A percentile compares a stretch with the other conserved stretches of the same genome.
These are phyloP conservation scores for Ananas comosus DNA, from an alignment of 176 grass and related monocot genomes.

Conservation along the genomic window DNA sequence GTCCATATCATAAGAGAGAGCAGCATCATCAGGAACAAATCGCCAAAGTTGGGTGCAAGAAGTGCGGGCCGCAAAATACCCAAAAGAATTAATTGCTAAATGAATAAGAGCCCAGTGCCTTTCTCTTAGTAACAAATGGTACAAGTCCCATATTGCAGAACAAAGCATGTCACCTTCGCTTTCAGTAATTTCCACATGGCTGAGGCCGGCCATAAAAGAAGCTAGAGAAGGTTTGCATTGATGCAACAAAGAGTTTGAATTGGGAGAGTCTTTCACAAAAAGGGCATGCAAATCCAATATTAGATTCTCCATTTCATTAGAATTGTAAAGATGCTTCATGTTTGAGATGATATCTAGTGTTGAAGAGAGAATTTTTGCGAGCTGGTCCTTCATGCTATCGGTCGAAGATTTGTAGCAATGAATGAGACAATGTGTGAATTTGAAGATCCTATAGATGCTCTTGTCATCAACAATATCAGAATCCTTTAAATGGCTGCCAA, in stretches of 20 bases:
- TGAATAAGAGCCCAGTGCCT: slow-evolving; percentile 71
- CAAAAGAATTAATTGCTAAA: slow-evolving; percentile 60
- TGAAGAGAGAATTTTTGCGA: slow-evolving; percentile 53
- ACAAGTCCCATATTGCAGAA: slow-evolving; percentile 57
- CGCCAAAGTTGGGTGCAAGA: slow-evolving; percentile 78
- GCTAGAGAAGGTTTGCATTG: slow-evolving; percentile 62
- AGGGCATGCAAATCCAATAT: slow-evolving; percentile 43
- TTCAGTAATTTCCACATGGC: slow-evolving; percentile 59
- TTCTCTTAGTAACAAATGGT: slow-evolving; percentile 66
- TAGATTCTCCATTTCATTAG: slow-evolving; percentile 55
- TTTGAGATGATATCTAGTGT: slow-evolving; percentile 64
- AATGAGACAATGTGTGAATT: slow-evolving; percentile 52
- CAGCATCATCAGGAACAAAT: slow-evolving; percentile 63
- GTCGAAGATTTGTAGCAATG: slow-evolving; percentile 42
- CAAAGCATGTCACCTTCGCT: slow-evolving; percentile 38
- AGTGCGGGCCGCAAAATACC: slow-evolving; percentile 72
- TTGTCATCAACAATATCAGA: slow-evolving; percentile 38
- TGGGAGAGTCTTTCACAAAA: slow-evolving; percentile 29
- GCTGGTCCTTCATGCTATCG: slow-evolving; percentile 29
- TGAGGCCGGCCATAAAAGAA: slow-evolving; percentile 68
- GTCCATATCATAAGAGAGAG: slow-evolving; percentile 60
- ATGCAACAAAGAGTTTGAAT: slow-evolving; percentile 35
- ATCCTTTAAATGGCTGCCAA: slow-evolving; percentile 50
- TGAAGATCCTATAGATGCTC: slow-evolving; percentile 38
- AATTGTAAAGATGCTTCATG: slow-evolving; percentile 43